phyloP scores from a whole-genome alignment of 805 yeast genomes.

The Saccharomycopsis capsularis region DNA sequence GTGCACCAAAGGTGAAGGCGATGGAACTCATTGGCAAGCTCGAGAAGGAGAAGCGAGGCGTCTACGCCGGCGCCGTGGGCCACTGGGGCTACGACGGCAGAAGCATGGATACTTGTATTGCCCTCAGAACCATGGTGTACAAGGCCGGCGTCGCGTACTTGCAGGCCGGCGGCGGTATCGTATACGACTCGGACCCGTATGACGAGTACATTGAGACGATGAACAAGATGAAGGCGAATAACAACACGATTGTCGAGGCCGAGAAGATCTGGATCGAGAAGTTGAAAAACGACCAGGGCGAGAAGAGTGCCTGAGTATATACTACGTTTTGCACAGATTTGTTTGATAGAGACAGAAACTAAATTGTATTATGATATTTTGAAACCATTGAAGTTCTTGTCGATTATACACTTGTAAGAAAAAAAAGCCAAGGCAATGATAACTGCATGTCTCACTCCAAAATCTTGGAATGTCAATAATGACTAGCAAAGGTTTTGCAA shows the following conservation, averaged over 20 bases:
- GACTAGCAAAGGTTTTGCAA: no score
- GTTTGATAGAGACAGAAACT: no score
- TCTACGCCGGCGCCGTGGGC: slow-evolving; percentile 98
- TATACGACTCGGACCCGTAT: slow-evolving; percentile 86
- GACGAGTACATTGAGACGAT: slow-evolving; percentile 95
- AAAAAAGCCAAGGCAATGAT: no score
- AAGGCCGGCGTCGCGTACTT: slow-evolving; percentile 86
- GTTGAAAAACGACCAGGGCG: neutral
- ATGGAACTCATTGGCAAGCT: slow-evolving; percentile 90
- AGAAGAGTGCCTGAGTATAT: no score
- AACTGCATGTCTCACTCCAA: no score
- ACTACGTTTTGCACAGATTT: no score
- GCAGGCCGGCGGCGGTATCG: slow-evolving; percentile 99
- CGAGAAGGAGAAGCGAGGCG: slow-evolving; percentile 89
- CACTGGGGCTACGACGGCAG: slow-evolving; percentile 95
- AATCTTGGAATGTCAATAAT: no score
- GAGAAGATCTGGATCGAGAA: slow-evolving; percentile 56
- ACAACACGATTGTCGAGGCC: slow-evolving; percentile 85
- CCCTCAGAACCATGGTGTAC: slow-evolving; percentile 92
- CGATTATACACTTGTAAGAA: no score
- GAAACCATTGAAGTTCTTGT: no score
- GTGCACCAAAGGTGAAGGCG: slow-evolving; percentile 96
- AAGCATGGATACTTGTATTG: slow-evolving; percentile 96
- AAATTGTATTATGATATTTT: no score
- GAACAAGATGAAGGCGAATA: slow-evolving; percentile 95